A percentile compares a stretch with the other conserved stretches of the same genome.
phyloP scores from a whole-genome alignment of 1,139 yeast species.

The Petasospora fabianii region DNA sequence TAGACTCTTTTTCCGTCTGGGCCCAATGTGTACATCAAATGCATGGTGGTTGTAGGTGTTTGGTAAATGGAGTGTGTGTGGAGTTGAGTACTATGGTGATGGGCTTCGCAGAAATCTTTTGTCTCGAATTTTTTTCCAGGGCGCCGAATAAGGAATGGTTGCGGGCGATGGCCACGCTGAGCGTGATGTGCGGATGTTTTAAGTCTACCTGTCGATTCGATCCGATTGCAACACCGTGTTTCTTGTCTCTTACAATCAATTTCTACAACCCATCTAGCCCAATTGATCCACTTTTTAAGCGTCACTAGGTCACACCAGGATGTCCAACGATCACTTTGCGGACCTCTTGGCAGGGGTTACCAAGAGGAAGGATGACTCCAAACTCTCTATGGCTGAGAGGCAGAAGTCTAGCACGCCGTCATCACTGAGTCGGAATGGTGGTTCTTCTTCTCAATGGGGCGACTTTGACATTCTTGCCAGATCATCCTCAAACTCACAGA shows the following conservation, averaged over 20 bases:
- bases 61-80: not conserved
- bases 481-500: slow-evolving; percentile 3
- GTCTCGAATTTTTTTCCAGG: not conserved
- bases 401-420: slow-evolving; percentile 17
- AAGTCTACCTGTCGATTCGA: too few relatives aligned
- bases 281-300: not conserved
- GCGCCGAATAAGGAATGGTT: slow-evolving; percentile 2
- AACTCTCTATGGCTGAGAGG: slow-evolving; percentile 31
- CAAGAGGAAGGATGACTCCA: slow-evolving; percentile 26
- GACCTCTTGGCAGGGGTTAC: slow-evolving; percentile 35
- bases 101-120: slow-evolving; percentile 1
- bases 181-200: not conserved
- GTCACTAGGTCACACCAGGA: slow-evolving; percentile 1
- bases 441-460: slow-evolving; percentile 19
- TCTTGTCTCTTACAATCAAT: not conserved
- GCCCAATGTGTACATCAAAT: slow-evolving; percentile 96
- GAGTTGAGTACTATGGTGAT: too few relatives aligned
- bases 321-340: slow-evolving; percentile 42
- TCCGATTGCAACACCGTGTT: not conserved
- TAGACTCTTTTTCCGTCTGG: slow-evolving; percentile 93
- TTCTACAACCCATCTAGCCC: not conserved
- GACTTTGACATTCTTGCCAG: slow-evolving; percentile 24
- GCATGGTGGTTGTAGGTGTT: slow-evolving; percentile 50
- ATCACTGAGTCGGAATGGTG: slow-evolving; percentile 2
- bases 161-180: not conserved